Evolutionary conservation across 306 rosid genomes (phyloP), one percentile per base, ranked within the genome.

Genomic region (Quercus berberidifolia): DNA sequence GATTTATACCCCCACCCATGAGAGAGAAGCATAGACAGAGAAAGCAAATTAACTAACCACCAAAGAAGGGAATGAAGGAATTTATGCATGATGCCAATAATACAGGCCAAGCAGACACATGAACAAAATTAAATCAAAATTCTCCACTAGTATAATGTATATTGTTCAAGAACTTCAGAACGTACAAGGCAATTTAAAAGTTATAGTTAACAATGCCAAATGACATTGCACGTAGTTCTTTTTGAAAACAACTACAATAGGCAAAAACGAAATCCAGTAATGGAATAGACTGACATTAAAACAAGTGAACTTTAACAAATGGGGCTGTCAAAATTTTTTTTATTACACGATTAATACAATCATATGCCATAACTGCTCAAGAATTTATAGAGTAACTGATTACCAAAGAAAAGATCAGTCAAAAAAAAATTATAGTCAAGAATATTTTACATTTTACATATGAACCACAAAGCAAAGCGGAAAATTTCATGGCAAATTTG

Each of bases 21-120:
- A 49, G 54, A 46, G 52, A 46, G 52, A 12, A 17, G 17, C 54
- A 60, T 12, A n/a, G 67, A 57, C 41, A 83, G 49, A 71, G 21
- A 74, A 46, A 83, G 75, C 17, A 54, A 75, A 18, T 55, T 13
- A 80, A 65, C 72, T 78, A 56, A 77, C 68, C 55, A 33, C 57
- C 76, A 62, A 51, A 76, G 69, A 28, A 43, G 18, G 25, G 3
- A 5, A 51, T 1, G 31, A 46, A 23, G 74, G 55, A 23, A 70
- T 19, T 70, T 59, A 59, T 0, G 18, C 31, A 1, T 5, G 1
- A 59, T 11, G 17, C 31, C 65, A 59, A 58, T 20, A 59, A 23
- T 23, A 59, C 10, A 23, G 26, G 65, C 33, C 25, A 25, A 20
- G 14, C 5, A 21, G 30, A 58, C 64, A 58, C 31, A 1, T 20